Base-by-base conservation (phyloP, 305 asterid genomes). In the Fraxinus floribunda region DNA sequence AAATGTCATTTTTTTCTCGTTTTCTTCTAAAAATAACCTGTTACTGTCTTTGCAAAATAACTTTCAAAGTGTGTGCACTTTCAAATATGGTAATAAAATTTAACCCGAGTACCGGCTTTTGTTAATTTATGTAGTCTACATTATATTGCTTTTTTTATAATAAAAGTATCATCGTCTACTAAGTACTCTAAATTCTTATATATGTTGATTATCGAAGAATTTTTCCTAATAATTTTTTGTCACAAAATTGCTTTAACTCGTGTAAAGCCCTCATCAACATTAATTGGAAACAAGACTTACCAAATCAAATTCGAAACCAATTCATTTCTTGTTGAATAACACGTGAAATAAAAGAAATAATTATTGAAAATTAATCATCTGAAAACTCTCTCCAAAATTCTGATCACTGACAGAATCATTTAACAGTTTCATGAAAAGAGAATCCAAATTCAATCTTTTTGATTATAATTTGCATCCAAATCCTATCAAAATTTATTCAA, bases 401-500 rank as follows among this genome's bases (percentile, higher is more conserved):
- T 68, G 18, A 4, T 29, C 15, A 10, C 35, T 22, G 35, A 9
- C 35, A 22, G 9, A 26, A 29, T 4, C 35, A 34, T 30, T 18
- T 72, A 36, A 32, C 9, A 2, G 32, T 75, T 75, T 75, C 26
- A 8, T 75, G 60, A 75, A 18, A n/a, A n/a, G 11, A 18, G 30
- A 81, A 76, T 74, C 64, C 13, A 71, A 81, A 74, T 46, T 46
- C 57, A 46, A 13, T 46, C 57, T 15, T 46, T 46, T 46, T 46
- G 16, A 1, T 13, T 46, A 13, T 46, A 46, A 8, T 13, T 18
- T 46, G 57, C 57, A 46, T 46, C 57, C 4, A 46, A 46, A 13
- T 46, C 15, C 16, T 41, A 41, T 10, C 52, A 3, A 10, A 41
- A 41, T 10, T 41, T 41, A 41, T 15, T 86, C 80, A 86, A 84